Percentiles rank a stretch among this genome's conserved stretches.
phyloP scores from a whole-genome alignment of 1,284 basidiomycete species.

The Psilocybe mexicana region DNA sequence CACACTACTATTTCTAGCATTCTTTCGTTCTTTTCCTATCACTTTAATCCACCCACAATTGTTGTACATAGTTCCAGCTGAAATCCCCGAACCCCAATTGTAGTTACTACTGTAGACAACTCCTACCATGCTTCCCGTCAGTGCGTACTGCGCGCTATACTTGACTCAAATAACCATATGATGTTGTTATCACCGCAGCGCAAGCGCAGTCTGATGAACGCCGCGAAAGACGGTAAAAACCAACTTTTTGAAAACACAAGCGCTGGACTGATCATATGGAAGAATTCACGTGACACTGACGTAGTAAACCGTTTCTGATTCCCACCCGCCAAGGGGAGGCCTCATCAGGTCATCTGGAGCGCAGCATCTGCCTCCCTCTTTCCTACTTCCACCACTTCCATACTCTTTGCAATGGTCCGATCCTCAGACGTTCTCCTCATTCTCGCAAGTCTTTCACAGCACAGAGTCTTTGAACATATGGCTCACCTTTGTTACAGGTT shows the following conservation, averaged over 20 bases:
- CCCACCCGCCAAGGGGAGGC: not conserved
- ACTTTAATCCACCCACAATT: not conserved
- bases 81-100: no score
- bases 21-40: not conserved
- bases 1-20: not conserved
- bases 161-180: not conserved
- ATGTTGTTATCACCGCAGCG: no score
- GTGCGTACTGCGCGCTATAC: not conserved
- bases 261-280: no score
- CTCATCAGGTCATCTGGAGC: not conserved
- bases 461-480: not conserved
- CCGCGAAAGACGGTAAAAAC: no score
- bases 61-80: not conserved
- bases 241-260: no score
- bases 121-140: not conserved
- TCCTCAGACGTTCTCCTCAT: slow-evolving; percentile 58
- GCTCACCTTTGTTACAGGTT: slow-evolving; percentile 42
- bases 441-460: slow-evolving; percentile 33
- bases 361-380: not conserved
- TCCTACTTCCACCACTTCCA: not conserved
- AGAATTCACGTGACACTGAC: not conserved
- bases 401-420: slow-evolving; percentile 39
- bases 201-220: no score
- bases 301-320: not conserved
- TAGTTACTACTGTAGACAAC: not conserved